phyloP scores from a whole-genome alignment of 148 eudicot genomes.

The Rhododendron henanense region DNA sequence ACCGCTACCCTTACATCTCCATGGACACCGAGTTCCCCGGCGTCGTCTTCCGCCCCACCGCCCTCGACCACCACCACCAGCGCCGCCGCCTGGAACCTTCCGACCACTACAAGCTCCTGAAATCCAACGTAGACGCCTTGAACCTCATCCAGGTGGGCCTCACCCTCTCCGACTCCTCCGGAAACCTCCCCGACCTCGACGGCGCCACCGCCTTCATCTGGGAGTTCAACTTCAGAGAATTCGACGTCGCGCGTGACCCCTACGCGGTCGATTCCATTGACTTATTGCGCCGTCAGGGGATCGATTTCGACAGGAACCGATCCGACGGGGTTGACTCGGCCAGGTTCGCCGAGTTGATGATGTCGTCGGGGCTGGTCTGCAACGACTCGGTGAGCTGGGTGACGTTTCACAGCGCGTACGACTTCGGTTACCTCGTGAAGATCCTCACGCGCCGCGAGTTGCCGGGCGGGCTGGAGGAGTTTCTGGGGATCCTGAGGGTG shows the following conservation, averaged over 20 bases:
- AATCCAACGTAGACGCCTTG: conserved; percentile 59
- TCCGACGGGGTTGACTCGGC: conserved; percentile 40
- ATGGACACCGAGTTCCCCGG: conserved; percentile 86
- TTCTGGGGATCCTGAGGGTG: conserved; percentile 26
- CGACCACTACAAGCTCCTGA: conserved; percentile 45
- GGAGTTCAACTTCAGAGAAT: conserved; percentile 63
- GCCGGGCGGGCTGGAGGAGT: conserved; percentile 34
- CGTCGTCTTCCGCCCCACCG: conserved; percentile 24
- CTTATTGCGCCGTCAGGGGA: conserved; percentile 43
- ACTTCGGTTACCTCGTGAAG: conserved; percentile 67
- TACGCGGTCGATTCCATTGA: conserved; percentile 59
- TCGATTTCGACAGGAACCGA: conserved; percentile 44
- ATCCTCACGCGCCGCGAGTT: conserved; percentile 51
- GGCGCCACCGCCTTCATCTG: conserved; percentile 37
- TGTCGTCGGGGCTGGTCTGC: conserved; percentile 62
- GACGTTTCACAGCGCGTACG: conserved; percentile 75
- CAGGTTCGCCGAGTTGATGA: conserved; percentile 50
- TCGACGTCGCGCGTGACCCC: conserved; percentile 43
- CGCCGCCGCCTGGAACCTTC: conserved; percentile 16
- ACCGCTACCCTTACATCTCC: conserved; percentile 42
- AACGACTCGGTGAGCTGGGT: conserved; percentile 60
- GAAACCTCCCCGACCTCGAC: conserved; percentile 47
- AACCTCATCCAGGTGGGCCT: conserved; percentile 62
- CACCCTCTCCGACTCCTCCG: conserved; percentile 53
- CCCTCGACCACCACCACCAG: not conserved